Evolutionary conservation across 768 basidiomycete genomes (phyloP).

Genomic region (Holtermanniella nyarrowii): DNA sequence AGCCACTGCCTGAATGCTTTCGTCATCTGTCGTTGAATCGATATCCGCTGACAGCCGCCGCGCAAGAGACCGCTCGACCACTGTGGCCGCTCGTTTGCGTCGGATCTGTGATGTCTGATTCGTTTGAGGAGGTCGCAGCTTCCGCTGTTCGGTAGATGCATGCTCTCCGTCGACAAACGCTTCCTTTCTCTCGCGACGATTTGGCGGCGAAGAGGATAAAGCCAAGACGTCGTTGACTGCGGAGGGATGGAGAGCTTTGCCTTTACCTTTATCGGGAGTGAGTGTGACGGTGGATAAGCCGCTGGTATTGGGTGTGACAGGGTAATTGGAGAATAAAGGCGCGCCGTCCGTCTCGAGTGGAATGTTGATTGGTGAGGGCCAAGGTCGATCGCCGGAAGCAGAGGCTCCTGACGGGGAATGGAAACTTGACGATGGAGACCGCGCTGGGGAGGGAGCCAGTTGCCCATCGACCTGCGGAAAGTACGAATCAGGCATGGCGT

Average conservation of each 20-base stretch:
- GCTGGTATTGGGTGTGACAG: conserved; percentile 11
- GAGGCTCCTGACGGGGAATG: conserved; percentile 8
- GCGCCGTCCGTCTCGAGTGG: conserved; percentile 22
- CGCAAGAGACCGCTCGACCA: background rate
- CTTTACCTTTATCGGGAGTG: conserved; percentile 14
- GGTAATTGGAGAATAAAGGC: conserved; percentile 32
- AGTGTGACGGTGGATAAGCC: background rate
- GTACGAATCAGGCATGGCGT: conserved; percentile 22
- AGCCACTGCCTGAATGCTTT: background rate
- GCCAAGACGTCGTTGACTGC: conserved; percentile 8
- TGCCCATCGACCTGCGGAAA: conserved; percentile 8
- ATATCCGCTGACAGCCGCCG: too few relatives aligned
- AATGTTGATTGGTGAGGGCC: conserved; percentile 19
- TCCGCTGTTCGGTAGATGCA: background rate
- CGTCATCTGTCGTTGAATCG: background rate
- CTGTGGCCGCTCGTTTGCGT: conserved; percentile 2
- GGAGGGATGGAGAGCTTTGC: conserved; percentile 11
- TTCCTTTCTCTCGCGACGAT: conserved; percentile 1
- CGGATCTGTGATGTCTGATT: background rate
- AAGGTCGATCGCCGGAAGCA: conserved; percentile 13
- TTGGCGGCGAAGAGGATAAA: background rate
- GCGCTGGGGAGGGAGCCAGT: background rate
- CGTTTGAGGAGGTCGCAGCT: background rate
- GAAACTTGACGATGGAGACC: background rate
- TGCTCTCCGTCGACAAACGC: conserved; percentile 6